phyloP scores from a whole-genome alignment of 148 eudicot species.

The Linanthus parryae region DNA sequence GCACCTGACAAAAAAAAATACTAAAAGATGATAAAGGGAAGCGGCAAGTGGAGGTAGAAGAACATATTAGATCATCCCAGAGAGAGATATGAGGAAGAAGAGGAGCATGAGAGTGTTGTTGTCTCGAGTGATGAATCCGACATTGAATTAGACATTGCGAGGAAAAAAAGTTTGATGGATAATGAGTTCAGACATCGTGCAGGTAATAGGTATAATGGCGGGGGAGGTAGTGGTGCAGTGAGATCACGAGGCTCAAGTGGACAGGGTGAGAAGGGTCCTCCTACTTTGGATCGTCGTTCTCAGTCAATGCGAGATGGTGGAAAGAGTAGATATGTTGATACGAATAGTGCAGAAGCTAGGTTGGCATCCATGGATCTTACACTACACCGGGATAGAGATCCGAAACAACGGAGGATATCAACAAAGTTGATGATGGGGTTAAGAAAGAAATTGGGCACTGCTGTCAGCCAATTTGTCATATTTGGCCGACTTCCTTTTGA shows the following conservation, averaged over 20 bases:
- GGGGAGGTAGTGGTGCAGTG: not conserved
- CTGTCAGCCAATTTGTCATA: conserved; percentile 3
- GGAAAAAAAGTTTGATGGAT: not conserved
- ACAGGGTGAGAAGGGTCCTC: not conserved
- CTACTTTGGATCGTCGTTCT: not conserved
- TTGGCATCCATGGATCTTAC: not conserved
- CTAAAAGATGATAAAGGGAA: not conserved
- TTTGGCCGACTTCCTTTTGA: not conserved
- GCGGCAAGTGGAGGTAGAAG: not conserved
- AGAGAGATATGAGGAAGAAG: not conserved
- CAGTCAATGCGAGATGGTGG: not conserved
- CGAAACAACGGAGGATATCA: not conserved
- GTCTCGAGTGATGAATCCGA: not conserved
- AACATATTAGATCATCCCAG: not conserved
- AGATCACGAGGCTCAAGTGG: not conserved
- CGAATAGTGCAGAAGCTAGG: not conserved
- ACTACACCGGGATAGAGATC: not conserved
- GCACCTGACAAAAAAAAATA: not conserved
- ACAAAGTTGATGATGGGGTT: not conserved
- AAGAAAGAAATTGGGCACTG: conserved; percentile 5
- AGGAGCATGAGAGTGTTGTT: not conserved
- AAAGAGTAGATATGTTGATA: not conserved
- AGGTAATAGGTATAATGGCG: not conserved
- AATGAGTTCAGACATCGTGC: not conserved
- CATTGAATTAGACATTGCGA: not conserved